Base-by-base conservation (phyloP, 441 rosid genomes). In the Eugenia klotzschiana region DNA sequence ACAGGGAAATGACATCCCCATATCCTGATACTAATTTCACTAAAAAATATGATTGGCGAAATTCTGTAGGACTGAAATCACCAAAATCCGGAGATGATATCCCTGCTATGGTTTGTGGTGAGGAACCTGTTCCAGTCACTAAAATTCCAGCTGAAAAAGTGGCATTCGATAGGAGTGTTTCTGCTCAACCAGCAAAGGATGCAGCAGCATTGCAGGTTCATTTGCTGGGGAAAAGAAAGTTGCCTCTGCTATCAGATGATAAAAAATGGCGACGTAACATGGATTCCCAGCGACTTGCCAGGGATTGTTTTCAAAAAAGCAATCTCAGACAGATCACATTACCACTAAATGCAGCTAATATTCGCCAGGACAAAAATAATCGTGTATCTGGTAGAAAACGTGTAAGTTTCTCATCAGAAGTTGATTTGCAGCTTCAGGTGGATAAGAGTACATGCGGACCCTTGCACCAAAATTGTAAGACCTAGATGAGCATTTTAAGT, bases 401-500 rank as follows among this genome's bases (percentile, higher is more conserved):
- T 49, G 93, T 92, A 58, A 83, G 55, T 82, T 91, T 90, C 83
- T 83, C 49, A 37, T 69, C 91, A 49, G 89, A 88, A 83, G 82
- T 83, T 79, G 86, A 86, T 74, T 72, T 84, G 41, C 80, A 81
- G 80, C 85, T 80, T 83, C 86, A 81, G 52, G 81, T 72, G 86
- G 79, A 80, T 29, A 89, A 84, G 84, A 83, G 73, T 84, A 37
- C 56, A 23, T 55, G 46, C 51, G 60, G 33, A 85, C 74, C 86
- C 80, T 82, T 84, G 26, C 82, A 73, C 29, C 80, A 79, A 86
- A 86, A 80, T 29, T 15, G 92, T 90, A 88, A 88, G 87, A 69
- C 51, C 37, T 60, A 15, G 51, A 82, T 81, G 7, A 69, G 77
- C 15, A 29, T 29, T 60, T 29, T 60, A 29, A 60, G n/a, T 69